Conservation (phyloP, 2,329 filamentous ascomycete species). For the Aspergillus uvarum region DNA sequence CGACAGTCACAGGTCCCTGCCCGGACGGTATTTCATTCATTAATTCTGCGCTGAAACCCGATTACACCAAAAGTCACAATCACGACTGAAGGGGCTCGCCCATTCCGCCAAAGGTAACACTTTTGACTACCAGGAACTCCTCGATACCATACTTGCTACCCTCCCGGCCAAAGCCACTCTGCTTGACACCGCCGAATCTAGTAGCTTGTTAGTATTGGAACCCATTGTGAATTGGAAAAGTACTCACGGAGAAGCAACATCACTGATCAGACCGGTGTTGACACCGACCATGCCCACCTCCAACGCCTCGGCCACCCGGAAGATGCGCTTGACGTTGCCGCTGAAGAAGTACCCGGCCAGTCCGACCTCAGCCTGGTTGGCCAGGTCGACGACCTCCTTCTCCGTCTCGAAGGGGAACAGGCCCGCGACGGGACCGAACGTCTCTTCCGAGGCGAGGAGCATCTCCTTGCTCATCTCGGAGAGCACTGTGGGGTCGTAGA, state of each 20-base stretch:
- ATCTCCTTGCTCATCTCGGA: constrained; percentile 83
- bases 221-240: neutral
- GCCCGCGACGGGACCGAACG: constrained; percentile 90
- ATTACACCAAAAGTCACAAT: constrained; percentile 12
- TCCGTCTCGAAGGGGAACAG: constrained; percentile 87
- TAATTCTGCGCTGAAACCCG: too few relatives aligned
- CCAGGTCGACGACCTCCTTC: constrained; percentile 79
- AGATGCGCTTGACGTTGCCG: constrained; percentile 57
- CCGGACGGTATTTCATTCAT: neutral
- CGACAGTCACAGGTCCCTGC: neutral
- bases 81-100: constrained; percentile 55
- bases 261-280: constrained; percentile 68
- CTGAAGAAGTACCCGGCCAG: constrained; percentile 94
- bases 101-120: constrained; percentile 64
- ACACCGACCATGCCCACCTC: constrained; percentile 58
- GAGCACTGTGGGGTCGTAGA: constrained; percentile 86
- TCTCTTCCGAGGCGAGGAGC: constrained; percentile 83
- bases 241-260: constrained; percentile 51
- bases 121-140: constrained; percentile 75
- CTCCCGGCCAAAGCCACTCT: constrained; percentile 78
- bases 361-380: constrained; percentile 81
- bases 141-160: constrained; percentile 74
- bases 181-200: constrained; percentile 78
- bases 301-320: constrained; percentile 60
- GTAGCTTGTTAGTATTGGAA: constrained; percentile 16